These are phyloP conservation scores for Ettlia oleoabundans DNA, from an alignment of 139 green algal species.

Conservation along the genomic window DNA sequence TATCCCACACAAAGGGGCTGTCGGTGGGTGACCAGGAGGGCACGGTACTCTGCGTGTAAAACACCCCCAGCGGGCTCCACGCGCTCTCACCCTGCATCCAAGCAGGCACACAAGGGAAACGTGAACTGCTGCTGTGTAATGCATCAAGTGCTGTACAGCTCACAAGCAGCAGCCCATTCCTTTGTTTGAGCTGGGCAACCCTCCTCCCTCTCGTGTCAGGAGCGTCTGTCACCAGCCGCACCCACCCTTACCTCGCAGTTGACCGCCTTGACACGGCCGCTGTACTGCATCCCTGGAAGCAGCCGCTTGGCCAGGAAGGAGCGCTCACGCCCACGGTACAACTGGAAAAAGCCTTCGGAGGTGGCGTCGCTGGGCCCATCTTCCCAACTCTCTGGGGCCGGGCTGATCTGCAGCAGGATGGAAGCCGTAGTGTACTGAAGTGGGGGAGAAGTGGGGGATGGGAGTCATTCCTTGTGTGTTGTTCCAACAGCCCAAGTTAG, in stretches of 20 bases:
- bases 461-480: too few species aligned
- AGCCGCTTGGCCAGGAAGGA: conserved; percentile 57
- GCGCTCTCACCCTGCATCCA: conserved; percentile 11
- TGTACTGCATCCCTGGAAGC: conserved; percentile 56
- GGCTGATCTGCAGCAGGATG: conserved; percentile 49
- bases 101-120: background rate
- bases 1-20: conserved; percentile 29
- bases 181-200: too few species aligned
- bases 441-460: too few species aligned
- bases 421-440: background rate
- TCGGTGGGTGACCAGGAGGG: conserved; percentile 21
- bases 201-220: too few species aligned
- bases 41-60: conserved; percentile 21
- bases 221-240: too few species aligned
- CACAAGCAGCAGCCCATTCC: too few species aligned
- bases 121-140: background rate
- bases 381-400: conserved; percentile 43
- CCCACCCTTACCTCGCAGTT: conserved; percentile 15
- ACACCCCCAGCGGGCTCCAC: conserved; percentile 16
- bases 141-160: too few species aligned
- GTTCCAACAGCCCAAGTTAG: too few species aligned
- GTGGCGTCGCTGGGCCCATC: conserved; percentile 7
- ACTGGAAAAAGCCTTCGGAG: conserved; percentile 49
- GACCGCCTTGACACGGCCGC: conserved; percentile 52
- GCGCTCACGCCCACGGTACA: conserved; percentile 64